phyloP scores from a whole-genome alignment of 108 stramenopile species.

The Discostella pseudostelligera region DNA sequence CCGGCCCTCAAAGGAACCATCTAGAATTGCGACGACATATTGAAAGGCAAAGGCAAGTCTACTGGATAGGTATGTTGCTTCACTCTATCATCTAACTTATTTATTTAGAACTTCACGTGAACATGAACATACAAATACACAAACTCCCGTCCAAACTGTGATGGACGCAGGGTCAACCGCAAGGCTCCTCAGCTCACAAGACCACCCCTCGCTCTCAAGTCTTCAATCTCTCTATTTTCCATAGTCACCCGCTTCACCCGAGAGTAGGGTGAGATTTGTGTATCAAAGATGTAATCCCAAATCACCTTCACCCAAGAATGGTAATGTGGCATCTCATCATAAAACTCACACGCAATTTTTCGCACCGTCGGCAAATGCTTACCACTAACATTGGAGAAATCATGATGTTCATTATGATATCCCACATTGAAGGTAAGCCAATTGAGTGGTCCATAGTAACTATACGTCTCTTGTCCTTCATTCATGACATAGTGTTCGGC shows the following conservation, averaged over 20 bases:
- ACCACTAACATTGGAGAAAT: slow-evolving; percentile 87
- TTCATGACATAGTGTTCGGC: slow-evolving; percentile 91
- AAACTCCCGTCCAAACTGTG: too few species aligned
- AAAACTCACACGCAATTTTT: slow-evolving; percentile 84
- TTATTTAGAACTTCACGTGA: too few species aligned
- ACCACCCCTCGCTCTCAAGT: slow-evolving; percentile 49
- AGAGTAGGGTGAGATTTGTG: slow-evolving; percentile 73
- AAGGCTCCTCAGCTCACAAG: slow-evolving; percentile 33
- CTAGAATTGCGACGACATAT: too few species aligned
- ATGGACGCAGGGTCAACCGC: too few species aligned
- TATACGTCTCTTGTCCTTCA: slow-evolving; percentile 85
- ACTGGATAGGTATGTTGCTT: too few species aligned
- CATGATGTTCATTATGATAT: slow-evolving; percentile 98
- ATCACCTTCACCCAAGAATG: slow-evolving; percentile 82
- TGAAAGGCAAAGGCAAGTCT: too few species aligned
- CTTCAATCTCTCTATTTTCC: slow-evolving; percentile 39
- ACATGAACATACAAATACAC: too few species aligned
- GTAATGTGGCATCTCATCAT: slow-evolving; percentile 83
- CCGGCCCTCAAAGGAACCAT: too few species aligned
- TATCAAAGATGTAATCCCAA: slow-evolving; percentile 80
- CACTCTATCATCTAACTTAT: too few species aligned
- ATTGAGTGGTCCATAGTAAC: slow-evolving; percentile 92
- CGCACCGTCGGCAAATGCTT: slow-evolving; percentile 77
- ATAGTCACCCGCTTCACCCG: slow-evolving; percentile 70
- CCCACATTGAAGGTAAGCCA: slow-evolving; percentile 93